These are phyloP conservation scores for Helianthus annuus DNA, from an alignment of 129 eudicot species.

Conservation along the genomic window HanXRQr2.0-SUNRISE NC_035449.2:137304545-137305044, in stretches of 20 bases:
- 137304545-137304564: too few relatives aligned
- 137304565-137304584: too few relatives aligned
- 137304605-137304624: too few relatives aligned
- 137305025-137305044: conserved; percentile 28
- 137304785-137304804: background rate
- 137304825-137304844: background rate
- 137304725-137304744: too few relatives aligned
- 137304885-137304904: background rate
- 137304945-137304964: background rate
- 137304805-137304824: conserved; percentile 10
- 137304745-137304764: too few relatives aligned
- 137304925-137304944: background rate
- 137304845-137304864: conserved; percentile 2
- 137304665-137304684: too few relatives aligned
- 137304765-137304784: conserved; percentile 10
- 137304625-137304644: too few relatives aligned
- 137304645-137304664: too few relatives aligned
- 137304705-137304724: too few relatives aligned
- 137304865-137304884: background rate
- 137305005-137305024: conserved; percentile 26
- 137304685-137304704: too few relatives aligned
- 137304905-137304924: background rate
- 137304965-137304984: background rate
- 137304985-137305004: background rate
- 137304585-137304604: too few relatives aligned